Conservation (phyloP, 176 grass and related monocot genomes). For the Typha latifolia region DNA sequence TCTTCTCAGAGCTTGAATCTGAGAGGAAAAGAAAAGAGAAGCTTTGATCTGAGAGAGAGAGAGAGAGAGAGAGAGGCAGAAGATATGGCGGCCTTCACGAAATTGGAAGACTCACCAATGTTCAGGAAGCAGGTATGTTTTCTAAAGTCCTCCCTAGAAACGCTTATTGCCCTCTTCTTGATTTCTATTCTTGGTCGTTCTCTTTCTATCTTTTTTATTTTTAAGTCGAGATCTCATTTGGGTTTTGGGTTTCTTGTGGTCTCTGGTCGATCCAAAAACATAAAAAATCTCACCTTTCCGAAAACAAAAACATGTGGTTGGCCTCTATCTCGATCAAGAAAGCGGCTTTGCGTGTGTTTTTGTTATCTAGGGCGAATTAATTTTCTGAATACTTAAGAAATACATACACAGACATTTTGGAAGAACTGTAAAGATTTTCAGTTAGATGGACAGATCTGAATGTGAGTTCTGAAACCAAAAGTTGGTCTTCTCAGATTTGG, state of each 20-base stretch:
- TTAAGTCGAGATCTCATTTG: slow-evolving; percentile 13
- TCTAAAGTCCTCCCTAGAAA: background rate
- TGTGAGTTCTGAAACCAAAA: background rate
- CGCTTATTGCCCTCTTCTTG: background rate
- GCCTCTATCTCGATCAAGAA: background rate
- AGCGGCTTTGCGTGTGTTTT: background rate
- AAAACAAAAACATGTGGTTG: no score
- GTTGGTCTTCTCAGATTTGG: no score
- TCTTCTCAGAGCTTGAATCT: background rate
- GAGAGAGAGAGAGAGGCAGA: slow-evolving; percentile 23
- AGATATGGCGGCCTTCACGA: slow-evolving; percentile 70
- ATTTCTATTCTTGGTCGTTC: background rate
- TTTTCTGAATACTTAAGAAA: background rate
- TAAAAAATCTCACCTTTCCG: slow-evolving; percentile 3
- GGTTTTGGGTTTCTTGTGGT: background rate
- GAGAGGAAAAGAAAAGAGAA: slow-evolving; percentile 7
- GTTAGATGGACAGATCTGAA: background rate
- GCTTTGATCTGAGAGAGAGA: slow-evolving; percentile 1
- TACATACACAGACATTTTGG: background rate
- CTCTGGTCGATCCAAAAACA: slow-evolving; percentile 3
- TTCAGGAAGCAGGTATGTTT: slow-evolving; percentile 76
- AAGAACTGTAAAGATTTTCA: background rate
- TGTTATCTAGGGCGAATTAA: background rate
- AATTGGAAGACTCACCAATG: slow-evolving; percentile 98
- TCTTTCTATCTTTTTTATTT: slow-evolving; percentile 4